Evolutionary conservation across 1,139 yeast genomes (phyloP).

Genomic region (Geotrichum reessii): DNA sequence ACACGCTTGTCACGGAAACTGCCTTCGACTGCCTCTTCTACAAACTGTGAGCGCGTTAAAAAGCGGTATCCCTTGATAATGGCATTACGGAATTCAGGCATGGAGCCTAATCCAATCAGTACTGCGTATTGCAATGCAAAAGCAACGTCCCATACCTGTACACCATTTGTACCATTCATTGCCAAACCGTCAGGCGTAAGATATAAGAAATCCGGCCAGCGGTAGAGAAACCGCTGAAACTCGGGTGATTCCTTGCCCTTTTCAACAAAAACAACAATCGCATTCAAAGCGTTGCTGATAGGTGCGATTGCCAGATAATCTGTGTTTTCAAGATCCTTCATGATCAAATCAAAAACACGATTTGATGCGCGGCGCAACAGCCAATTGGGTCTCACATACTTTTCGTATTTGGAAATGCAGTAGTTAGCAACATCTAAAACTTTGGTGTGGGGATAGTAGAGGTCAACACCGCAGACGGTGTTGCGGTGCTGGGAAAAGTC

Average conservation of each 20-base stretch:
- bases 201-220: slow-evolving; percentile 73
- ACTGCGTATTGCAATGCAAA: slow-evolving; percentile 82
- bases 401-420: slow-evolving; percentile 58
- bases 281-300: slow-evolving; percentile 78
- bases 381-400: slow-evolving; percentile 69
- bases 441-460: slow-evolving; percentile 85
- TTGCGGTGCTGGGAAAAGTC: slow-evolving; percentile 69
- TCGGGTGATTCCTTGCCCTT: slow-evolving; percentile 66
- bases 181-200: slow-evolving; percentile 90
- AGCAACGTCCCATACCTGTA: slow-evolving; percentile 95
- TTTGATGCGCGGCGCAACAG: slow-evolving; percentile 49
- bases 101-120: slow-evolving; percentile 70
- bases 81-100: slow-evolving; percentile 58
- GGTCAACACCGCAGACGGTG: slow-evolving; percentile 83
- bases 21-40: slow-evolving; percentile 69
- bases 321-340: slow-evolving; percentile 74
- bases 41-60: slow-evolving; percentile 77
- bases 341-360: slow-evolving; percentile 55
- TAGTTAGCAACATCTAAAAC: slow-evolving; percentile 60
- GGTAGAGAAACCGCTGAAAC: slow-evolving; percentile 50
- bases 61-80: slow-evolving; percentile 63
- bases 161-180: slow-evolving; percentile 96
- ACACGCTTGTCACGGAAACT: slow-evolving; percentile 75
- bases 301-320: slow-evolving; percentile 89
- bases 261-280: slow-evolving; percentile 60